A percentile compares a stretch with the other conserved stretches of the same genome.
phyloP scores from a whole-genome alignment of 2,329 filamentous ascomycete species.

The Diaporthe nobilis region DNA sequence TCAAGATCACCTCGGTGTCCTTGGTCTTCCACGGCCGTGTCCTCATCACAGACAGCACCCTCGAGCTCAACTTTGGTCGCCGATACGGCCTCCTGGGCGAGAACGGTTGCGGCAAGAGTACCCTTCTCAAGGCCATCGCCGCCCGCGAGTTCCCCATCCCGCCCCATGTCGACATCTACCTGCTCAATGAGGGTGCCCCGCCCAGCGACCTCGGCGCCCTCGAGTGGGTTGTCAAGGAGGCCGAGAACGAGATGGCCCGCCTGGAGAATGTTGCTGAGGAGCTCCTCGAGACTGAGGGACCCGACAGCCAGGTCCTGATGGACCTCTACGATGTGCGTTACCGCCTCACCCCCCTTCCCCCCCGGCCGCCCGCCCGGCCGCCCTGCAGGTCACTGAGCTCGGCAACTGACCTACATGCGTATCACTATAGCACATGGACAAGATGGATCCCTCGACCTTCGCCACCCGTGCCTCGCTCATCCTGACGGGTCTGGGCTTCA shows the following conservation, averaged over 20 bases:
- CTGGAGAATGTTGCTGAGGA: slow-evolving; percentile 91
- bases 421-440: slow-evolving; percentile 85
- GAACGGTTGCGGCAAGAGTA: slow-evolving; percentile 99
- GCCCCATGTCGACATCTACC: slow-evolving; percentile 97
- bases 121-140: slow-evolving; percentile 94
- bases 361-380: background rate
- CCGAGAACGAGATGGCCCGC: slow-evolving; percentile 90
- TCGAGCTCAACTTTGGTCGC: slow-evolving; percentile 93
- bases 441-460: slow-evolving; percentile 98
- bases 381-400: slow-evolving; percentile 37
- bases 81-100: slow-evolving; percentile 96
- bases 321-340: slow-evolving; percentile 91
- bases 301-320: slow-evolving; percentile 89
- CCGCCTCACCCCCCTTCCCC: background rate
- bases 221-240: slow-evolving; percentile 97
- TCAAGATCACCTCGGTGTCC: slow-evolving; percentile 95
- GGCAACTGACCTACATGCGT: slow-evolving; percentile 43
- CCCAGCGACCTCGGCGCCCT: slow-evolving; percentile 90
- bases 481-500: slow-evolving; percentile 98
- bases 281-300: slow-evolving; percentile 91
- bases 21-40: slow-evolving; percentile 98
- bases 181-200: slow-evolving; percentile 96
- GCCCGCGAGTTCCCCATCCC: slow-evolving; percentile 96
- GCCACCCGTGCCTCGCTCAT: slow-evolving; percentile 95
- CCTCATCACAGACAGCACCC: slow-evolving; percentile 91